Evolutionary conservation across 129 eudicot genomes (phyloP).

Genomic region (Scalesia atractyloides): DNA sequence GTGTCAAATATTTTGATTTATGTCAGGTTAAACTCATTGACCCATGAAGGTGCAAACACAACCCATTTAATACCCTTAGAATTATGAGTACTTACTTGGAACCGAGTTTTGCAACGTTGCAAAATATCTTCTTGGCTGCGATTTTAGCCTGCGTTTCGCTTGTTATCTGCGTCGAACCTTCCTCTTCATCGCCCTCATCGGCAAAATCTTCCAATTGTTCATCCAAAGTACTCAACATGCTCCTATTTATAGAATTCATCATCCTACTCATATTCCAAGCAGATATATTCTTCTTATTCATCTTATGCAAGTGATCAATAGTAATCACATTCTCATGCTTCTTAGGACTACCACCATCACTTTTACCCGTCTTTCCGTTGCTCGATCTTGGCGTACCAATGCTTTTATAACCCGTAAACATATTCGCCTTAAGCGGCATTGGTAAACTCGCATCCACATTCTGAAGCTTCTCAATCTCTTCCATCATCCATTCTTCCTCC

Average conservation of each 20-base stretch:
- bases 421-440: too few species aligned
- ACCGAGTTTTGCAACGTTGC: conserved; percentile 63
- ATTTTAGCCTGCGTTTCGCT: conserved; percentile 65
- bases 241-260: conserved; percentile 57
- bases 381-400: conserved; percentile 42
- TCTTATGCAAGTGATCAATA: conserved; percentile 67
- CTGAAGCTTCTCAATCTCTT: conserved; percentile 14
- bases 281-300: conserved; percentile 69
- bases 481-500: conserved; percentile 36
- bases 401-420: too few species aligned
- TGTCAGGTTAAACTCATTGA: too few species aligned
- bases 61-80: too few species aligned
- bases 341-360: conserved; percentile 20
- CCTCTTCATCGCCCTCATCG: conserved; percentile 8
- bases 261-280: conserved; percentile 90
- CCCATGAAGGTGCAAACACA: too few species aligned
- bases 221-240: conserved; percentile 62
- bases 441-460: too few species aligned
- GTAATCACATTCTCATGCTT: conserved; percentile 44
- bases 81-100: conserved; percentile 47
- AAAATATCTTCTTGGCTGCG: conserved; percentile 80
- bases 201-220: conserved; percentile 50
- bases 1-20: too few species aligned
- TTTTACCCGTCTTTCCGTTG: conserved; percentile 6
- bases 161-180: conserved; percentile 49